phyloP scores from a whole-genome alignment of 1,284 basidiomycete genomes.

The Apiotrichum akiyoshidainum region DNA sequence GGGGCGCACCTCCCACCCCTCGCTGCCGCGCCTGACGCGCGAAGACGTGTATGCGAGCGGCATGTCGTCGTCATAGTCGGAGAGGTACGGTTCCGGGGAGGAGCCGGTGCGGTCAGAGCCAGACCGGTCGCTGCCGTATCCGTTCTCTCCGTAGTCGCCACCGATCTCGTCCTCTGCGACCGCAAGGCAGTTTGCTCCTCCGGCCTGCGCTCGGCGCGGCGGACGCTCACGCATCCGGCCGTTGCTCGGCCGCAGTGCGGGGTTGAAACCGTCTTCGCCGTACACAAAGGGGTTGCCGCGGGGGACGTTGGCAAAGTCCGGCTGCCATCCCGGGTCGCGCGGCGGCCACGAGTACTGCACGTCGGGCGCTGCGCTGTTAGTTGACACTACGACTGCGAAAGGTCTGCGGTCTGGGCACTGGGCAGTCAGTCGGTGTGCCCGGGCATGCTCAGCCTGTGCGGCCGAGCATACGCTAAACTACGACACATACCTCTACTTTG shows the following conservation, averaged over 20 bases:
- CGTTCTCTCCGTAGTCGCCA: slow-evolving; percentile 56
- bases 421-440: slow-evolving; percentile 5
- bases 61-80: slow-evolving; percentile 49
- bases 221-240: slow-evolving; percentile 15
- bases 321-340: slow-evolving; percentile 47
- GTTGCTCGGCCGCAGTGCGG: slow-evolving; percentile 63
- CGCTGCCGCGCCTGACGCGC: slow-evolving; percentile 64
- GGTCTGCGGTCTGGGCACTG: slow-evolving; percentile 5
- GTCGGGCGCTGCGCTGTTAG: slow-evolving; percentile 42
- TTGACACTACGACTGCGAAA: not conserved
- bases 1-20: slow-evolving; percentile 67
- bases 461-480: not conserved
- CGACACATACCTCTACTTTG: not conserved
- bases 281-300: slow-evolving; percentile 77
- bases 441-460: no score
- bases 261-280: slow-evolving; percentile 67
- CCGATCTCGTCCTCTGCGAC: slow-evolving; percentile 1
- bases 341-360: slow-evolving; percentile 56
- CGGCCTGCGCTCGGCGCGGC: not conserved
- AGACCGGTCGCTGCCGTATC: slow-evolving; percentile 22
- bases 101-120: slow-evolving; percentile 15
- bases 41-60: slow-evolving; percentile 17
- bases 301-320: slow-evolving; percentile 16
- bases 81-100: slow-evolving; percentile 45
- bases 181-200: not conserved